Base-by-base conservation (phyloP, 148 eudicot species). In the Rhododendron ovatum region DNA sequence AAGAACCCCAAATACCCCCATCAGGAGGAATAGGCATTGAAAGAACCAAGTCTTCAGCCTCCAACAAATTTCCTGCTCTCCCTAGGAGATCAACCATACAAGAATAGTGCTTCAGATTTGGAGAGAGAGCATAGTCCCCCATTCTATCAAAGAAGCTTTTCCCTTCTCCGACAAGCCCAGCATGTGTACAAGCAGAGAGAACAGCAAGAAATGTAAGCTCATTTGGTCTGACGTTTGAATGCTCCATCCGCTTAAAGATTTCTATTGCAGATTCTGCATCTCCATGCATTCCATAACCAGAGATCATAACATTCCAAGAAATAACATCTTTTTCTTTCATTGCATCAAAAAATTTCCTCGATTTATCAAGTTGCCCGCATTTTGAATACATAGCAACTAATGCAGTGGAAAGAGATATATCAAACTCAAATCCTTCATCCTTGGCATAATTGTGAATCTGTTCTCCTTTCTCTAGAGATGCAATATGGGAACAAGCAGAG, bases 271-370 rank as follows among this genome's bases (percentile, higher is more conserved):
- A 90, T 81, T 50, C 79, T 17, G 91, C 93, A 78, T 93, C 92
- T 88, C 98, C 98, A 59, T 95, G 94, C 91, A 90, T 87, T 35
- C 93, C 95, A 87, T 93, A 93, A 85, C 94, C 90, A 48, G 95
- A 94, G 51, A 95, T 94, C 95, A 95, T 93, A 80, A 92, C 98
- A 86, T 95, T 95, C 93, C 94, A 94, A 82, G 92, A 89, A 50
- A 95, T 83, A 50, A 84, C 90, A 87, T 94, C 96, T 82, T 87
- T 94, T 43, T 93, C 92, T 14, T 73, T 82, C 89, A 93, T 93
- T 74, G 91, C 88, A 85, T 92, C 86, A 67, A 94, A 95, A 5
- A 93, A 86, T 43, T 93, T 86, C 85, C 93, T 90, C 10, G 94
- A 86, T 85, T 37, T 93, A 67, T 88, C 85, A 63, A 95, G 93